These are phyloP conservation scores for Excoecaria cochinchinensis DNA, from an alignment of 345 rosid genomes.

Conservation along the genomic window DNA sequence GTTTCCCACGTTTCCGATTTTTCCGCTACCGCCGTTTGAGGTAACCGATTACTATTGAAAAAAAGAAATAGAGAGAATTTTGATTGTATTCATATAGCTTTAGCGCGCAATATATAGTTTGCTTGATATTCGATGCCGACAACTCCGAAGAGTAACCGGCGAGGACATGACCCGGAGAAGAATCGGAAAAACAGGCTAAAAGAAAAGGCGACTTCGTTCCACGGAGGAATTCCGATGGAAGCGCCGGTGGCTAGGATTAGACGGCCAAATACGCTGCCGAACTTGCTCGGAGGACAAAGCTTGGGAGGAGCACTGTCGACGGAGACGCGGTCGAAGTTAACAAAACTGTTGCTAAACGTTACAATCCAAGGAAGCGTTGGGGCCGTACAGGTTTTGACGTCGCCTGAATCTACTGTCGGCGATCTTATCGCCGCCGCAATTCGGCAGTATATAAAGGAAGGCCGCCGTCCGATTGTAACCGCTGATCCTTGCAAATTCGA, in stretches of 20 bases:
- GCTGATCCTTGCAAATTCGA: constrained; percentile 50
- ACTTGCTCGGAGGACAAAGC: constrained; percentile 38
- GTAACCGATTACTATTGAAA: constrained; percentile 17
- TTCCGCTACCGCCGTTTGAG: constrained; percentile 66
- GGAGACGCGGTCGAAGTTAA: constrained; percentile 47
- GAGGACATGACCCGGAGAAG: constrained; percentile 50
- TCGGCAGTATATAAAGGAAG: constrained; percentile 61
- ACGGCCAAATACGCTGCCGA: constrained; percentile 65
- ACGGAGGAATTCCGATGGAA: constrained; percentile 37
- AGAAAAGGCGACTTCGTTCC: constrained; percentile 65
- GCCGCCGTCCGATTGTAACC: constrained; percentile 65
- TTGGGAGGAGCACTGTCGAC: background rate
- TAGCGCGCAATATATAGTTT: too few relatives aligned
- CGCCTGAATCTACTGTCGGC: constrained; percentile 63
- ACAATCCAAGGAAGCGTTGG: constrained; percentile 81
- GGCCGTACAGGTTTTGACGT: constrained; percentile 64
- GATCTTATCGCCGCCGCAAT: constrained; percentile 56
- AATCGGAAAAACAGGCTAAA: constrained; percentile 39
- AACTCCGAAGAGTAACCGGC: constrained; percentile 46
- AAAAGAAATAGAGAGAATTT: too few relatives aligned
- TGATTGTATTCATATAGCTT: too few relatives aligned
- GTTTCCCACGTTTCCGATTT: constrained; percentile 58
- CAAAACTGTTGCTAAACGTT: constrained; percentile 80
- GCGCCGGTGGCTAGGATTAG: constrained; percentile 38
- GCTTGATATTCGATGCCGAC: constrained; percentile 39